Percentiles rank a stretch among this genome's conserved stretches.
phyloP scores from a whole-genome alignment of 108 stramenopile genomes.

The Skeletonema grethae region DNA sequence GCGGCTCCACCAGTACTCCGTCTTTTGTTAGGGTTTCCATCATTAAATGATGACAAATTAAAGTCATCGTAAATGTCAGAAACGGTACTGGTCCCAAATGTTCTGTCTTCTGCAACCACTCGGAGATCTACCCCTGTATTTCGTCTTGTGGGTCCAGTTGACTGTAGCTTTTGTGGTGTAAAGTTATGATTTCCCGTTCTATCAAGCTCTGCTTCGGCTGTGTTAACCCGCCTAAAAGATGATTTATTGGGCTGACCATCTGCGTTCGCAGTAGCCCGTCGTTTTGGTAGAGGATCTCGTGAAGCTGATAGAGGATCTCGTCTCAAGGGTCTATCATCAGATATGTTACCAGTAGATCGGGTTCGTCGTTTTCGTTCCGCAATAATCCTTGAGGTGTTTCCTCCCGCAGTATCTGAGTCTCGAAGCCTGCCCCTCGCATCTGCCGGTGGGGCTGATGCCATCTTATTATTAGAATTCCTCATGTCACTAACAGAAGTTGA shows the following conservation, averaged over 20 bases:
- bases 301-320: not conserved
- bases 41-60: not conserved
- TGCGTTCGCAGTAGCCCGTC: not conserved
- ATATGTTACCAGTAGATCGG: not conserved
- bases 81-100: not conserved
- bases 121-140: not conserved
- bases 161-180: not conserved
- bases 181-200: not conserved
- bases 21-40: not conserved
- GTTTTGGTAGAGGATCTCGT: not conserved
- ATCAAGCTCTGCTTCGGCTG: not conserved
- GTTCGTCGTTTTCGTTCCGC: not conserved
- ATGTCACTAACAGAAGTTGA: not conserved
- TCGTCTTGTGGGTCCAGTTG: not conserved
- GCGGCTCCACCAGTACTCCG: not conserved
- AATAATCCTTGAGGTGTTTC: not conserved
- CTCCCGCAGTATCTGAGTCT: too few relatives aligned
- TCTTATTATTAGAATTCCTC: not conserved
- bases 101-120: not conserved
- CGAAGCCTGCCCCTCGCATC: too few relatives aligned
- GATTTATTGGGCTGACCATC: not conserved
- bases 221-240: not conserved
- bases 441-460: not conserved
- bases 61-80: not conserved
- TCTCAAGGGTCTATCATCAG: not conserved